These are phyloP conservation scores for Phytophthora nicotianae DNA, from an alignment of 352 stramenopile genomes.

Conservation along the genomic window DNA sequence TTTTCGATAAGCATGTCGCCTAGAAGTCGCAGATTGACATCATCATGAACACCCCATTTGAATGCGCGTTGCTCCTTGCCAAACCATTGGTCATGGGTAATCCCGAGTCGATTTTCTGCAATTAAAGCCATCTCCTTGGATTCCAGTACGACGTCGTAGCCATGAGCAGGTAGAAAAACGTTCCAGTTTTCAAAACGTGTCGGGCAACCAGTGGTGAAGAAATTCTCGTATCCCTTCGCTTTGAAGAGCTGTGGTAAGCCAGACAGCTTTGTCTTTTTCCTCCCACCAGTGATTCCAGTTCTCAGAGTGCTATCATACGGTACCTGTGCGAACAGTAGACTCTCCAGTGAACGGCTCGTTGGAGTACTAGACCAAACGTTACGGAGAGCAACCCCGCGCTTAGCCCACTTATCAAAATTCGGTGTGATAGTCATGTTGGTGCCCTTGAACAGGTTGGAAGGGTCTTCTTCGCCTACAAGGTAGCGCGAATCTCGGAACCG, in stretches of 20 bases:
- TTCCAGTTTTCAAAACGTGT: conserved; percentile 54
- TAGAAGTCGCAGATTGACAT: conserved; percentile 49
- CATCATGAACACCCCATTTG: conserved; percentile 56
- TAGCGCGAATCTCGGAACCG: conserved; percentile 56
- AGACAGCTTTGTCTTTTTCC: conserved; percentile 29
- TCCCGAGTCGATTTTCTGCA: conserved; percentile 37
- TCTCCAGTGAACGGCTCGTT: conserved; percentile 61
- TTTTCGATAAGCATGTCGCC: conserved; percentile 51
- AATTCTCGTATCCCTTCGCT: conserved; percentile 47
- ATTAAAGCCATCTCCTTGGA: conserved; percentile 41
- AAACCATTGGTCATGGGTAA: conserved; percentile 40
- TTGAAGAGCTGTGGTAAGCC: conserved; percentile 61
- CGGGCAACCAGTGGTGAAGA: conserved; percentile 48
- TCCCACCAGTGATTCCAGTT: conserved; percentile 38
- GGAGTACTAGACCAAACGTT: conserved; percentile 64
- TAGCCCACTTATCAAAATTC: conserved; percentile 54
- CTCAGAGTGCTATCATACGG: conserved; percentile 42
- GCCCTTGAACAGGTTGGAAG: conserved; percentile 41
- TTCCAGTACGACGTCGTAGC: conserved; percentile 45
- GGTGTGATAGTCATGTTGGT: conserved; percentile 43
- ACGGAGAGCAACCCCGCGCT: conserved; percentile 48
- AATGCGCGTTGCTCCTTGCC: conserved; percentile 16
- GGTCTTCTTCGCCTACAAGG: conserved; percentile 46
- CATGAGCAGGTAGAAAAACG: conserved; percentile 47
- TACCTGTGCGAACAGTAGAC: conserved; percentile 55